Base-by-base conservation (phyloP, 2,329 filamentous ascomycete species). In the Triangularia setosa region DNA sequence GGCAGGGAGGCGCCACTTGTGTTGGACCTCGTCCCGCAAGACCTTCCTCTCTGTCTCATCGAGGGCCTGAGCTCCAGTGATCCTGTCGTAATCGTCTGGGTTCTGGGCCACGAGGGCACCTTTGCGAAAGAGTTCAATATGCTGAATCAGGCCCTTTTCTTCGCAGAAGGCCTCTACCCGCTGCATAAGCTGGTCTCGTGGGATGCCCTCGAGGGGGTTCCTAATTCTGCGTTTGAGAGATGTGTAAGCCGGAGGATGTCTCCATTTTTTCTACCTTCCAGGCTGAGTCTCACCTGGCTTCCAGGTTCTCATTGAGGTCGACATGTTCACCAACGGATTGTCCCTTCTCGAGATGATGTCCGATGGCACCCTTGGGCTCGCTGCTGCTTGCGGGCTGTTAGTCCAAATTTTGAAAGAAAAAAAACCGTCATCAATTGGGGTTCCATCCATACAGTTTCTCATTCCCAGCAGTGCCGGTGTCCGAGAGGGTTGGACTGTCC, bases 71-170 rank as follows among this genome's bases (percentile, higher is more conserved):
- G 84, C 78, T 68, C 84, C 83, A 3, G 75, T 76, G 48, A 92
- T 81, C 33, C 81, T 78, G 64, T 91, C 88, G 73, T 79, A 90
- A 28, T 81, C 80, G 8, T 79, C 78, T 0, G 90, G 90, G 69
- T 89, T 86, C 73, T 91, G 89, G 2, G 91, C 91, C 18, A 93
- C 84, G 11, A 94, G 80, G 3, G 90, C 91, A 33, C 90, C 91
- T 70, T 88, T 89, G 60, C 84, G 80, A 60, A 93, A 80, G 16
- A 89, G 72, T 3, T 79, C 76, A 2, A 86, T 76, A 68, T 89
- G 81, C 61, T 89, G 84, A 1, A 78, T 75, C 25, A 93, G 79
- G 24, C 81, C 81, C 69, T 89, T 84, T 52, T 82, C 77, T 14
- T 79, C 77, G 44, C 87, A 88, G 71, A 90, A 91, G n/a, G 79